Conservation (phyloP, 495 filamentous ascomycete species). For the Sphaerosporella brunnea region DNA sequence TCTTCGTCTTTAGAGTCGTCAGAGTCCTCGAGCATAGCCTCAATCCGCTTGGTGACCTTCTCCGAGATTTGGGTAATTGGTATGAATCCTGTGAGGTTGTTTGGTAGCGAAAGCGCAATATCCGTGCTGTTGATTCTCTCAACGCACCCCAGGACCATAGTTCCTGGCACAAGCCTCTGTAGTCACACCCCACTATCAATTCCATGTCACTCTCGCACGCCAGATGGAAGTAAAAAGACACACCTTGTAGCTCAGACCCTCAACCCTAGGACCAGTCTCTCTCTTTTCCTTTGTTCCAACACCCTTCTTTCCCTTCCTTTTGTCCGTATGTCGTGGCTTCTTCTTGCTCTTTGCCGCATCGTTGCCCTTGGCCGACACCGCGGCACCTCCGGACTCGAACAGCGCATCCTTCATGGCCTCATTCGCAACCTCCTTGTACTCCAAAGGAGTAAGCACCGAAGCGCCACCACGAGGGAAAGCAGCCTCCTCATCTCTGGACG, state of each 20-base stretch:
- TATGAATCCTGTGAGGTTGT: conserved; percentile 79
- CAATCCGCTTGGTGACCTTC: conserved; percentile 46
- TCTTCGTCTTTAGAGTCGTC: conserved; percentile 33
- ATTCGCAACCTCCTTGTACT: conserved; percentile 90
- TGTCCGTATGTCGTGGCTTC: conserved; percentile 36
- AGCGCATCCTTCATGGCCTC: conserved; percentile 83
- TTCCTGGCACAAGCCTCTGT: conserved; percentile 64
- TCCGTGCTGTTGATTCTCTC: conserved; percentile 62
- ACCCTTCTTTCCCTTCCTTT: conserved; percentile 39
- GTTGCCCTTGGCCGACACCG: conserved; percentile 27
- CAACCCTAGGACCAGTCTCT: conserved; percentile 50
- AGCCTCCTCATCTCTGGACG: conserved; percentile 53
- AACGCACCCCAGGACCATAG: conserved; percentile 71
- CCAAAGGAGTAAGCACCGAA: conserved; percentile 76
- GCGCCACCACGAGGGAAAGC: conserved; percentile 86
- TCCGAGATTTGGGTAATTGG: conserved; percentile 80
- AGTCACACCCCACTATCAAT: neutral
- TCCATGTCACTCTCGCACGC: neutral
- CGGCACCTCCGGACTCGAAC: conserved; percentile 59
- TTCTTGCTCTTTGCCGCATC: conserved; percentile 32
- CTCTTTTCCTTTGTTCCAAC: conserved; percentile 22
- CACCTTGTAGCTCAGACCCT: conserved; percentile 82
- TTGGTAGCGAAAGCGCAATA: conserved; percentile 65
- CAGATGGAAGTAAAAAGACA: conserved; percentile 10
- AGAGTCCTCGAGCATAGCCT: conserved; percentile 42